Evolutionary conservation across 164 flowering plant species (phyloP), one percentile per base, ranked within the genome.

Genomic region (Umbilicus rupestris): DNA sequence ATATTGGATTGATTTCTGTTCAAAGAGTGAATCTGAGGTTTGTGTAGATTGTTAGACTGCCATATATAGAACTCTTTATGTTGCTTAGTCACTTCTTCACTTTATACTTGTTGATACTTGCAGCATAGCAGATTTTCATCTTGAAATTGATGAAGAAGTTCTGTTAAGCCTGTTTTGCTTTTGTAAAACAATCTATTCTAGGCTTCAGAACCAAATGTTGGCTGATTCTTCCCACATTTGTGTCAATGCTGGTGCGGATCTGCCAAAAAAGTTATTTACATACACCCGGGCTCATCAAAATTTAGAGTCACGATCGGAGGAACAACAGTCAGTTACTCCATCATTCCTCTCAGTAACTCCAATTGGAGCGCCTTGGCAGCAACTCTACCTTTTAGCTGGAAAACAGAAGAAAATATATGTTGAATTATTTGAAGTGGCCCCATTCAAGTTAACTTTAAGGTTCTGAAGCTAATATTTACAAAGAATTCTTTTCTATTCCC

Each of bases 321-420:
- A 55, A 28, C 33, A 55, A 29, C 60, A 55, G 33, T 55, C 60
- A 28, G 60, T 55, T 28, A 55, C 60, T 66, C 58, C 63, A 65
- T 73, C 76, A 39, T 72, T 89, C 26, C 89, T 93, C 67, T 73
- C 75, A 64, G 75, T 87, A n/a, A 78, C 85, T 74, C 97, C 97
- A 39, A 86, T 91, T 68, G 97, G 96, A 73, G 97, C 96, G 74
- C 97, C 97, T 64, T 88, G 99, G 94, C 99, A 95, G 78, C 74
- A 88, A 71, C 86, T 95, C 72, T 84, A 79, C 68, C 84, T 84
- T 69, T 74, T 87, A 70, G 92, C 97, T 15, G 77, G 84, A 79
- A 81, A 82, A 70, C 84, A 89, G 73, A 87, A 77, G 73, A 95
- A 95, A 76, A 81, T 91, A 49, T 95, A 91, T 74, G 78, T 91